Evolutionary conservation across 805 yeast species (phyloP), one percentile per base, ranked within the genome.

Genomic region (Candida chauliodis): DNA sequence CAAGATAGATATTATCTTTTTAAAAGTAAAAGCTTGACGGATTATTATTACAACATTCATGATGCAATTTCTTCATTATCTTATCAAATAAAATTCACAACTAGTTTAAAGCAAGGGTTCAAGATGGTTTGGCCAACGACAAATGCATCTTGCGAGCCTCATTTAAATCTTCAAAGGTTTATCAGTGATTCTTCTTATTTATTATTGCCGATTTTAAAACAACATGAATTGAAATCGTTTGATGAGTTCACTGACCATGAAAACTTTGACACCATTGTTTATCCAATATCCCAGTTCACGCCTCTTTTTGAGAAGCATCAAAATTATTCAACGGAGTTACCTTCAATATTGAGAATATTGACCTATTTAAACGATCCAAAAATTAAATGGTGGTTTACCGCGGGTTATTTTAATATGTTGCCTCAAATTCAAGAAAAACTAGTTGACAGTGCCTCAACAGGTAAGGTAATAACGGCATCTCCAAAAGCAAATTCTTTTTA

Each of bases 401-500:
- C 98, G 0, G 99, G 99, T 2, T 93, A 93, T 58, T 93, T 93
- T 69, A 93, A 93, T 58, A 82, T 93, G 78, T 76, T 82, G 27
- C 86, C 95, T 0, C 79, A 79, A 27, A 81, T 86, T 37, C 80
- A 78, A 52, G 61, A 64, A 11, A 66, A 72, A 19, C 66, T 93
- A 20, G 55, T 87, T 23, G 61, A 69, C 24, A 73, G 86, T 1
- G 68, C 64, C 9, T 81, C 90, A 1, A 37, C 22, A 10, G 95
- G 95, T 2, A 64, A 70, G 0, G 84, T 93, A 2, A 83, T 93
- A 23, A 88, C 96, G 0, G 98, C 99, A 0, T 80, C 96, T 0
- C 95, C 96, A 1, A 75, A 81, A 48, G 97, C 98, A 4, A 93
- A 93, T 59, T 95, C 97, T 1, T 93, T 93, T 64, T 93, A 81